phyloP scores from a whole-genome alignment of 139 green algal genomes.

The Chlamydomonas incerta region DNA sequence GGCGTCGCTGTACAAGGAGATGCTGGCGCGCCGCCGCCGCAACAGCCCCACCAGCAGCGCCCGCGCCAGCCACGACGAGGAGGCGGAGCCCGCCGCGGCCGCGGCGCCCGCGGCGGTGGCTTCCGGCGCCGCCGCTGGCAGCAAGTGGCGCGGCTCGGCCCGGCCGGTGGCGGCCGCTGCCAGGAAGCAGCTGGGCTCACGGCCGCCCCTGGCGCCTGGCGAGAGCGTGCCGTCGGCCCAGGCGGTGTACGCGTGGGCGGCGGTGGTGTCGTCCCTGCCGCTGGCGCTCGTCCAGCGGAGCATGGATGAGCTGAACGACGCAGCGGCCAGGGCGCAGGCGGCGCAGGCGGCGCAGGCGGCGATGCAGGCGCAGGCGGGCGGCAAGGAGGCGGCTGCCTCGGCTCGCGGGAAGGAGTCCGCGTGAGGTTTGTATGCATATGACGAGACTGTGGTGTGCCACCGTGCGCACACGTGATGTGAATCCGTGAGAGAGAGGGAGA shows the following conservation, averaged over 20 bases:
- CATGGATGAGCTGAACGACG: no score
- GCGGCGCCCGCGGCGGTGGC: not conserved
- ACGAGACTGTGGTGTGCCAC: no score
- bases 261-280: conserved; percentile 25
- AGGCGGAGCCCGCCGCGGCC: not conserved
- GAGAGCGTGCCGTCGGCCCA: not conserved
- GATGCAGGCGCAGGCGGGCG: no score
- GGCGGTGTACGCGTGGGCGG: conserved; percentile 26
- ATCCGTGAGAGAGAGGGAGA: no score
- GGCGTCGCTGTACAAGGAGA: conserved; percentile 32
- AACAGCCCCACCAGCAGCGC: not conserved
- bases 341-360: no score
- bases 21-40: not conserved
- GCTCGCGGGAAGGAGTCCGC: no score
- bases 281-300: not conserved
- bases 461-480: no score
- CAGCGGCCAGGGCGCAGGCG: no score
- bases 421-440: no score
- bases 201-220: not conserved
- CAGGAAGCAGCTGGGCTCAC: not conserved
- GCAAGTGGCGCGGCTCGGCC: not conserved
- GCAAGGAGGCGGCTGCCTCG: no score
- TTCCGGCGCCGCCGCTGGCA: not conserved
- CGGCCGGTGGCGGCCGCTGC: not conserved
- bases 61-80: not conserved